phyloP scores from a whole-genome alignment of 1,139 yeast species.

The Suhomyces taliae region DNA sequence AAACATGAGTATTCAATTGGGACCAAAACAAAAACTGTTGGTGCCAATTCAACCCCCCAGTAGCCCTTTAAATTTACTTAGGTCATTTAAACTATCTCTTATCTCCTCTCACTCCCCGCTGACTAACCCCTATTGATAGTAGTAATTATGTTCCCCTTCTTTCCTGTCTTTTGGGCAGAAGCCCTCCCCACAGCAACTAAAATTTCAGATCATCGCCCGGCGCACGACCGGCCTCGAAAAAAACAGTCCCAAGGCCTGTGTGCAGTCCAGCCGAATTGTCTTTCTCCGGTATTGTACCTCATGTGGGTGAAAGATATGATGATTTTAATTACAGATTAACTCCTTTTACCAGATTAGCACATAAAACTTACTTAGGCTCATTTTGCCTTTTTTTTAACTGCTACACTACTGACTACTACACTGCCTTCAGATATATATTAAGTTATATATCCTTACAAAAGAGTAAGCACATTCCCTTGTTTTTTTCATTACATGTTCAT shows the following conservation, averaged over 20 bases:
- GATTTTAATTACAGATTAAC: constrained; percentile 1
- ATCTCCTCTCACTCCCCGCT: background rate
- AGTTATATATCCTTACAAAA: constrained; percentile 7
- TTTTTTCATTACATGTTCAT: background rate
- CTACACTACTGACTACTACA: background rate
- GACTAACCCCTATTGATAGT: too few relatives aligned
- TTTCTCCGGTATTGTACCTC: background rate
- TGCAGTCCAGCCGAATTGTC: constrained; percentile 1
- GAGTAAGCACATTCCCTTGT: constrained; percentile 5
- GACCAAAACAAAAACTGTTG: too few relatives aligned
- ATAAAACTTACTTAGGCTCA: constrained; percentile 1
- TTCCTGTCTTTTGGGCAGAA: background rate
- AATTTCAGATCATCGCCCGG: constrained; percentile 1
- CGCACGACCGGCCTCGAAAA: constrained; percentile 2
- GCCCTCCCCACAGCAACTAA: background rate
- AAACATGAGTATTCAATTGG: too few relatives aligned
- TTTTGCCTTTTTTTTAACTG: background rate
- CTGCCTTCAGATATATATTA: constrained; percentile 8
- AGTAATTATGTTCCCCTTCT: background rate
- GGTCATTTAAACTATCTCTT: background rate
- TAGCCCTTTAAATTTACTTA: too few relatives aligned
- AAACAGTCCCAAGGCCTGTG: constrained; percentile 9
- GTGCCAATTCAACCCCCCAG: too few relatives aligned
- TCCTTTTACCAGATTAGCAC: constrained; percentile 2
- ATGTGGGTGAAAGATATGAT: constrained; percentile 3